Conservation (phyloP, 345 rosid species). For the Linum tenue region DNA sequence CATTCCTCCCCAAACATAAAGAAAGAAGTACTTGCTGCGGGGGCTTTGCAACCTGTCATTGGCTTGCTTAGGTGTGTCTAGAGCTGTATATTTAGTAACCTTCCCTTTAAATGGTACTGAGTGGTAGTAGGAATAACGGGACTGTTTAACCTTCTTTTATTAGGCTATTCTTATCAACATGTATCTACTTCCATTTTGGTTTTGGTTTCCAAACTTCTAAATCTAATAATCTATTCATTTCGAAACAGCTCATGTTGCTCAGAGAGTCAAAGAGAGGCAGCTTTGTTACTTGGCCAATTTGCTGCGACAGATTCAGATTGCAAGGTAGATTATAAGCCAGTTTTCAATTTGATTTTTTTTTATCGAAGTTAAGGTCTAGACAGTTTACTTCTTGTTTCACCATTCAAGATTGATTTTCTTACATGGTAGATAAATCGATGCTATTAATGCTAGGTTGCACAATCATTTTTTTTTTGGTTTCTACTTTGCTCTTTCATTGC, state of each 20-base stretch:
- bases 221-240: slow-evolving; percentile 18
- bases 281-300: slow-evolving; percentile 94
- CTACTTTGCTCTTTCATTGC: not conserved
- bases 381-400: not conserved
- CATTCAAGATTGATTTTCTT: not conserved
- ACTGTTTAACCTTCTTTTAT: not conserved
- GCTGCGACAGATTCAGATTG: slow-evolving; percentile 98
- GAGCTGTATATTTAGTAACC: not conserved
- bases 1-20: slow-evolving; percentile 94
- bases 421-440: not conserved
- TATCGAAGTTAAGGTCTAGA: not conserved
- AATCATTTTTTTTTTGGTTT: not conserved
- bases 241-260: slow-evolving; percentile 82
- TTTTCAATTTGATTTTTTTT: slow-evolving; percentile 2
- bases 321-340: slow-evolving; percentile 46
- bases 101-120: not conserved
- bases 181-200: not conserved
- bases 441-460: slow-evolving; percentile 2
- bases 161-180: not conserved
- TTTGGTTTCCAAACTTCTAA: slow-evolving; percentile 3
- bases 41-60: slow-evolving; percentile 95
- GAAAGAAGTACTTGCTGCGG: slow-evolving; percentile 89
- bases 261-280: slow-evolving; percentile 99
- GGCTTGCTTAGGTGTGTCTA: slow-evolving; percentile 64
- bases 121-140: not conserved